Conservation (phyloP, 129 eudicot species). For the Oenanthe sinensis region DNA sequence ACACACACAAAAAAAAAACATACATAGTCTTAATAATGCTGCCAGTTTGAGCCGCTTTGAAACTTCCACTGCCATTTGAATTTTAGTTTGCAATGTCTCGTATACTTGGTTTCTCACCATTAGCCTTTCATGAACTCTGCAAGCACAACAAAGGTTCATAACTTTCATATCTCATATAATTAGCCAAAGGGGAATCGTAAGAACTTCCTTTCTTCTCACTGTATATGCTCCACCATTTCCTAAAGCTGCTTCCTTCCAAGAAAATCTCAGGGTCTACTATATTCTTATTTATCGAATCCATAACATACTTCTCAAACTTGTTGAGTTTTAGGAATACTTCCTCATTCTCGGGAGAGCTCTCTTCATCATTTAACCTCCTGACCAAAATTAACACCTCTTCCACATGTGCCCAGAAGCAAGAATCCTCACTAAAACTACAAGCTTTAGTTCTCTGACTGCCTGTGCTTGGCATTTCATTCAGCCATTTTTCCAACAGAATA, state of each 20-base stretch:
- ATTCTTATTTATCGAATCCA: constrained; percentile 6
- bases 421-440: constrained; percentile 39
- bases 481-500: constrained; percentile 33
- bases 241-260: constrained; percentile 30
- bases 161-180: constrained; percentile 19
- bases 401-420: constrained; percentile 61
- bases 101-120: constrained; percentile 2
- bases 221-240: constrained; percentile 46
- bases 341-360: background rate
- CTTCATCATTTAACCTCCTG: constrained; percentile 12
- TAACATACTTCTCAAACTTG: constrained; percentile 32
- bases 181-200: constrained; percentile 18
- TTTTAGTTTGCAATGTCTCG: background rate
- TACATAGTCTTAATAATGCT: background rate
- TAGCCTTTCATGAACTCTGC: background rate
- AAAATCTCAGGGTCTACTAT: constrained; percentile 33
- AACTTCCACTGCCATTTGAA: background rate
- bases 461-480: constrained; percentile 5
- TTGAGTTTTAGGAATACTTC: background rate
- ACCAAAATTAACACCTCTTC: constrained; percentile 38
- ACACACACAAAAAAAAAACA: too few relatives aligned
- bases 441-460: constrained; percentile 13
- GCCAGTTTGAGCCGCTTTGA: background rate
- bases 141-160: background rate
- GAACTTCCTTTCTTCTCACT: constrained; percentile 11